These are phyloP conservation scores for Alternaria conjuncta DNA, from an alignment of 2,329 filamentous ascomycete species.

Conservation along the genomic window DNA sequence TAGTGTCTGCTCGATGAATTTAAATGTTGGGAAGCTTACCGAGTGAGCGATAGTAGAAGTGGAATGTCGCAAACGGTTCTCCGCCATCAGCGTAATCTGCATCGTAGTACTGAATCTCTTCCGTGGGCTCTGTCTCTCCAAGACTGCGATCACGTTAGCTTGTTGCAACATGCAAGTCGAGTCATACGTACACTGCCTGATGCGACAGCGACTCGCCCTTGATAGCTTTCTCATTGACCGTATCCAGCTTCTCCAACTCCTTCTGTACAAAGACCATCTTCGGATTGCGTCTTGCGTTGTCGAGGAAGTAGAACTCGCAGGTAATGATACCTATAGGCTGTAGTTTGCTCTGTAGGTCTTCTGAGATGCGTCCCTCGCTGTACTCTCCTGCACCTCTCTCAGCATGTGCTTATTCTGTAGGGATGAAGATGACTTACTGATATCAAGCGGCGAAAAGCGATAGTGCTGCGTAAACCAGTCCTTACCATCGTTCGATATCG, in stretches of 20 bases:
- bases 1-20: background rate
- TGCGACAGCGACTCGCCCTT: slow-evolving; percentile 21
- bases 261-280: slow-evolving; percentile 3
- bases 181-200: slow-evolving; percentile 9
- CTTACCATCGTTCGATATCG: background rate
- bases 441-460: slow-evolving; percentile 15
- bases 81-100: slow-evolving; percentile 3
- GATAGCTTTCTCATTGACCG: slow-evolving; percentile 21
- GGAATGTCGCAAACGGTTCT: slow-evolving; percentile 22
- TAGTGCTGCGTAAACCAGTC: slow-evolving; percentile 19
- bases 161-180: background rate
- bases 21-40: too few species aligned
- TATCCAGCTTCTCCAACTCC: slow-evolving; percentile 22
- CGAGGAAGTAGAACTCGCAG: slow-evolving; percentile 15
- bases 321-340: slow-evolving; percentile 20
- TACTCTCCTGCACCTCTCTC: background rate
- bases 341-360: slow-evolving; percentile 4
- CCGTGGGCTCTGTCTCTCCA: background rate
- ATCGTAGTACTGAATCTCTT: slow-evolving; percentile 11
- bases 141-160: slow-evolving; percentile 3
- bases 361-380: background rate
- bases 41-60: slow-evolving; percentile 29
- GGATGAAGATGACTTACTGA: background rate
- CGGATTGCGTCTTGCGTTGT: background rate
- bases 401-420: background rate